Evolutionary conservation across 257 asterid genomes (phyloP).

Genomic region (Solanum pimpinellifolium): DNA sequence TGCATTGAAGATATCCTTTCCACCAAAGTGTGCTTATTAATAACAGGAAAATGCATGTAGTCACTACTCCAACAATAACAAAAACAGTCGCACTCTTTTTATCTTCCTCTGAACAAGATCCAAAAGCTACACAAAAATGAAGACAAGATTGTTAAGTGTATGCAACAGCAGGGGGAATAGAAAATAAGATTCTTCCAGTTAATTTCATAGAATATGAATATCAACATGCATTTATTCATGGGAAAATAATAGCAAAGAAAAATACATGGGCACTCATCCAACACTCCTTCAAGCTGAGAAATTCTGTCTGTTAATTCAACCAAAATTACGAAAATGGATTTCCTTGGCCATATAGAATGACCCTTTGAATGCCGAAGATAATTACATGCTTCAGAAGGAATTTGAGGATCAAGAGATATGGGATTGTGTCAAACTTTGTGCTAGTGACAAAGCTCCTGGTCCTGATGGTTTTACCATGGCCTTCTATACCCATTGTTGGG

Average conservation of each 20-base stretch:
- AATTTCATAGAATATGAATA: neutral
- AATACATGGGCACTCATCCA: neutral
- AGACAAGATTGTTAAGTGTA: neutral
- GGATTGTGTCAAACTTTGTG: too few relatives aligned
- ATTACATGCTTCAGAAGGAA: too few relatives aligned
- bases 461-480: too few relatives aligned
- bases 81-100: slow-evolving; percentile 38
- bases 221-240: neutral
- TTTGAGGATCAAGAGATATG: too few relatives aligned
- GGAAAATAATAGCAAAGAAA: neutral
- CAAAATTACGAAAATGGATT: neutral
- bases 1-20: slow-evolving; percentile 36
- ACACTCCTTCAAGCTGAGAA: neutral
- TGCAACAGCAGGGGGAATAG: neutral
- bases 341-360: neutral
- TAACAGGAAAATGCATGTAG: slow-evolving; percentile 13
- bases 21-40: slow-evolving; percentile 48
- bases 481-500: too few relatives aligned
- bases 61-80: slow-evolving; percentile 37
- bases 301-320: neutral
- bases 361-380: neutral
- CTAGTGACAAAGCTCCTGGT: too few relatives aligned
- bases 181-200: neutral
- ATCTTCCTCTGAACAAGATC: slow-evolving; percentile 47
- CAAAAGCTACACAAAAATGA: slow-evolving; percentile 38